A percentile compares a stretch with the other conserved stretches of the same genome.
These are phyloP conservation scores for Cryptococcus hybrid DNA, from an alignment of 1,284 basidiomycete species.

Conservation along the genomic window DNA sequence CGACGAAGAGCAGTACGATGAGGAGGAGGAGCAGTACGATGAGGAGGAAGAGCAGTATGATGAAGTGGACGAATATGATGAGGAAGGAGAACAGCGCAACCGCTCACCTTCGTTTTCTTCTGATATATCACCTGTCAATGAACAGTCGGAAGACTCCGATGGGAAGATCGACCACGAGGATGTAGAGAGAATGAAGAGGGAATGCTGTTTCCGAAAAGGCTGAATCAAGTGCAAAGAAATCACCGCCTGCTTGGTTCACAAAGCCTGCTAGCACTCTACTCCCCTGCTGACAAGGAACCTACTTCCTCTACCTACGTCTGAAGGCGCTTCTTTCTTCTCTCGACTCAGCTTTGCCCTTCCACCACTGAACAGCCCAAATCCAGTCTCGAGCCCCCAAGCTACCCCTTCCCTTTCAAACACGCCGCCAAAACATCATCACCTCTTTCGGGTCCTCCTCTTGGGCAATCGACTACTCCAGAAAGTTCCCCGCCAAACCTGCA, in stretches of 20 bases:
- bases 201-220: background rate
- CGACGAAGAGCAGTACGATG: constrained; percentile 6
- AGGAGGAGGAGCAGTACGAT: too few species aligned
- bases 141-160: constrained; percentile 12
- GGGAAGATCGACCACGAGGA: constrained; percentile 8
- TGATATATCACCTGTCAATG: constrained; percentile 30
- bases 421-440: constrained; percentile 44
- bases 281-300: constrained; percentile 5
- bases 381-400: background rate
- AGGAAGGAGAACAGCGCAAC: constrained; percentile 16
- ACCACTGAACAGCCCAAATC: constrained; percentile 1
- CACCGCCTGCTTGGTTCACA: constrained; percentile 36
- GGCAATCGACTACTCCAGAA: constrained; percentile 17
- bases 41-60: too few species aligned
- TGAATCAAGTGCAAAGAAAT: constrained; percentile 12
- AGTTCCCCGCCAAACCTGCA: constrained; percentile 20
- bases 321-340: constrained; percentile 11
- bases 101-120: constrained; percentile 19
- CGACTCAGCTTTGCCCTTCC: constrained; percentile 14
- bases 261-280: constrained; percentile 2
- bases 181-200: background rate
- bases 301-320: constrained; percentile 7
- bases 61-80: too few species aligned
- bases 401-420: constrained; percentile 30
- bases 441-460: constrained; percentile 25